Base-by-base conservation (phyloP, 2,329 filamentous ascomycete genomes). In the Phyllosticta paracitricarpa region DNA sequence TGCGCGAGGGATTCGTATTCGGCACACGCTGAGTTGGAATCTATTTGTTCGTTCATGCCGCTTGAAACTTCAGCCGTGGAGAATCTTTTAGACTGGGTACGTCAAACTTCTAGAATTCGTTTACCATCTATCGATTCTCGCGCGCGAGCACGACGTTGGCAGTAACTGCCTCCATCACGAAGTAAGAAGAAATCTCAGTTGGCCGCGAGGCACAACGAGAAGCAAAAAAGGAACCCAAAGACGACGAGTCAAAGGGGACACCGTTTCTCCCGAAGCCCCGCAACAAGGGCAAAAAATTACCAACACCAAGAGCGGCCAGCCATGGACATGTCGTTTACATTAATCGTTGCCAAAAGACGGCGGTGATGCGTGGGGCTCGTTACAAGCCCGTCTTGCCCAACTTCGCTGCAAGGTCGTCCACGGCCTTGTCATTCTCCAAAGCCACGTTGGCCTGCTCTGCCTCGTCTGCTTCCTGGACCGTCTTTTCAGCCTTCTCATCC, bases 391-490 rank as follows among this genome's bases (percentile, higher is more conserved):
- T 89, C 82, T 92, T 92, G 64, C 82, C 84, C 67, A 97, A 76
- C 70, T 84, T 81, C 72, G 87, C 83, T 17, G 91, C 88, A 69
- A 97, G 78, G 54, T 85, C 86, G 68, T 97, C 91, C 51, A 97
- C 89, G 33, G 89, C 88, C 73, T 86, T 84, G 71, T 92, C 85
- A 74, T 89, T 82, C 66, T 83, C 75, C 73, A 87, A 83, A 17
- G 84, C 81, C n/a, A 87, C 84, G 51, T 89, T 87, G 74, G 91
- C 83, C 65, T 88, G 82, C 74, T 91, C 87, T 0, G 86, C 87
- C 69, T 85, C 81, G 67, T 91, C 82, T 3, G 87, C 88, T 86
- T 76, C 86, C 52, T 85, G 84, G 63, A 86, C 79, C 71, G 86
- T 84, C 59, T 74, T 67, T 2, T 73, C 74, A 57, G 87, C 85